Evolutionary conservation across 2,329 filamentous ascomycete genomes (phyloP).

Genomic region (Cryoendolithus antarcticus): DNA sequence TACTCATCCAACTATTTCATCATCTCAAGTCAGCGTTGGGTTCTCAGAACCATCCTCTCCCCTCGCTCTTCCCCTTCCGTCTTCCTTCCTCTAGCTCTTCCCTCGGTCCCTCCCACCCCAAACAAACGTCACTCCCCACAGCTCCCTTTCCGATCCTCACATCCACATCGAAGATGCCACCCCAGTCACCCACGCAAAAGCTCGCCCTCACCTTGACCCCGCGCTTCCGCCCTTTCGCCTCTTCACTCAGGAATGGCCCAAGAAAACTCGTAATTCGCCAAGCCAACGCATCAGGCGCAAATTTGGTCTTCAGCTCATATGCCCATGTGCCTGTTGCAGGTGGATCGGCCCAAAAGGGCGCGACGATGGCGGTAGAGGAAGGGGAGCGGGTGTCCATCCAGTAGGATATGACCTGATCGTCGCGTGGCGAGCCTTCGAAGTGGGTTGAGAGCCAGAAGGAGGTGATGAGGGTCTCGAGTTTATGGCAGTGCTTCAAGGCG

Average conservation of each 20-base stretch:
- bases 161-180: conserved; percentile 36
- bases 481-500: conserved; percentile 30
- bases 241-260: conserved; percentile 27
- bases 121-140: conserved; percentile 23
- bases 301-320: conserved; percentile 28
- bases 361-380: conserved; percentile 26
- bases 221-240: conserved; percentile 27
- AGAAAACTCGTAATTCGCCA: conserved; percentile 28
- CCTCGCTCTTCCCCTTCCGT: conserved; percentile 30
- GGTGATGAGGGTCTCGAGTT: conserved; percentile 29
- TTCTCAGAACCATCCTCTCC: conserved; percentile 32
- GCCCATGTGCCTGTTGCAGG: conserved; percentile 29
- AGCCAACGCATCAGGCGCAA: conserved; percentile 28
- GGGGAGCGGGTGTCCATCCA: conserved; percentile 31
- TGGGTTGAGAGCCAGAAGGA: conserved; percentile 31
- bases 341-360: conserved; percentile 15
- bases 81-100: conserved; percentile 31
- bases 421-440: conserved; percentile 27
- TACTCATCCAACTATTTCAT: no score
- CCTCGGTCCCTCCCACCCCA: conserved; percentile 31
- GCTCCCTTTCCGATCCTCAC: conserved; percentile 26
- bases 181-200: conserved; percentile 29
- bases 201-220: conserved; percentile 34
- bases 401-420: conserved; percentile 31
- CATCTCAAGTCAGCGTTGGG: not conserved